Percentiles rank a stretch among this genome's conserved stretches.
These are phyloP conservation scores for Dictyostelium citrinum DNA, from an alignment of 78 protist species.

Conservation along the genomic window DNA sequence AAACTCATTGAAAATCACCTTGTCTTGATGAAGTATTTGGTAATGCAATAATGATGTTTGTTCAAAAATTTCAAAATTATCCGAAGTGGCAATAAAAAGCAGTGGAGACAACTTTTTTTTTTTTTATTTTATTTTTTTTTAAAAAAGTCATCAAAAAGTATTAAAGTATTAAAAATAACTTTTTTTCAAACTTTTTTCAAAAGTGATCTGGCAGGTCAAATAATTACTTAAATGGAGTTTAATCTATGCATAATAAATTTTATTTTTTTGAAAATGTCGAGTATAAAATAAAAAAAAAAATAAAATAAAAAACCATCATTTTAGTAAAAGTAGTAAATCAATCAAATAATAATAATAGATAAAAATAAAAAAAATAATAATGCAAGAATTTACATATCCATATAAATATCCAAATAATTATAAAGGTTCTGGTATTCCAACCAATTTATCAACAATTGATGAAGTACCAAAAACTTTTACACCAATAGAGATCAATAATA, in stretches of 20 bases:
- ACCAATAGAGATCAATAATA: background rate
- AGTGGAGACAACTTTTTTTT: background rate
- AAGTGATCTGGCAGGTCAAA: background rate
- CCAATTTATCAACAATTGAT: background rate
- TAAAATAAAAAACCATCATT: background rate
- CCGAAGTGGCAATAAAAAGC: too few species aligned
- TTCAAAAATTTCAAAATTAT: too few species aligned
- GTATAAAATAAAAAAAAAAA: background rate
- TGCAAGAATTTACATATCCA: conserved; percentile 9
- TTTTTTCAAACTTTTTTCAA: background rate
- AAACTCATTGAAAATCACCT: background rate
- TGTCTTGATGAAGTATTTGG: background rate
- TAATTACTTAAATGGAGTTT: background rate
- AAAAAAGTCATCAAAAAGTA: background rate
- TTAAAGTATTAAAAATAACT: background rate
- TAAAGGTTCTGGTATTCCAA: background rate
- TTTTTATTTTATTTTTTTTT: background rate
- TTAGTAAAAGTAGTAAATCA: background rate
- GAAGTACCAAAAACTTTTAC: conserved; percentile 9
- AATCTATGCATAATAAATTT: background rate
- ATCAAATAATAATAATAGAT: background rate
- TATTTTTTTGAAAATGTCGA: background rate
- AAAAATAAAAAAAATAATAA: background rate
- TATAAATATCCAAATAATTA: background rate
- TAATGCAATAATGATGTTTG: too few species aligned